phyloP scores from a whole-genome alignment of 306 rosid species.

The Geum urbanum region DNA sequence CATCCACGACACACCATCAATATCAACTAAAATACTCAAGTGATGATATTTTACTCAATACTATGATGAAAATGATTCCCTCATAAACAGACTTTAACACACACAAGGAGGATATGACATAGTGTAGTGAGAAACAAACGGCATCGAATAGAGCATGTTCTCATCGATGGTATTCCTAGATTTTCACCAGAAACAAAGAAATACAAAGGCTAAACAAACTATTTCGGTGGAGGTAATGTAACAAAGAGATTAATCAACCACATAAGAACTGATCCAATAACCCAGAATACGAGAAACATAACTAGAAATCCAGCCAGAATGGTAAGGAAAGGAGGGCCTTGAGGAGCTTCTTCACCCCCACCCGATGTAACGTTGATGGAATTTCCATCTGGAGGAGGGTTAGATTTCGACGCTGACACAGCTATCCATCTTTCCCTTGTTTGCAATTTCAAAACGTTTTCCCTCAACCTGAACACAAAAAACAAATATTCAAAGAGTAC shows the following conservation, averaged over 20 bases:
- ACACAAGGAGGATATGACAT: not conserved
- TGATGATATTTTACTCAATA: no score
- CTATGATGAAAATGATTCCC: no score
- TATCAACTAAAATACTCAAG: no score
- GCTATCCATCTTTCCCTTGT: constrained; percentile 24
- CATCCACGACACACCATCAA: no score
- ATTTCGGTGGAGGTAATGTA: constrained; percentile 34
- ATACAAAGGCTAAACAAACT: constrained; percentile 10
- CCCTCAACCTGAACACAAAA: constrained; percentile 37
- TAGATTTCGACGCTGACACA: constrained; percentile 46
- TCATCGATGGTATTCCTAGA: not conserved
- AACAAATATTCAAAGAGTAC: constrained; percentile 1
- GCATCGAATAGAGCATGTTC: not conserved
- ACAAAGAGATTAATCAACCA: constrained; percentile 50
- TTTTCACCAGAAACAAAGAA: no score
- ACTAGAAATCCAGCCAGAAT: constrained; percentile 62
- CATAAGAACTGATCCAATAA: constrained; percentile 36
- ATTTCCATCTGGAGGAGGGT: constrained; percentile 27
- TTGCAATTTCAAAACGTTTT: constrained; percentile 26
- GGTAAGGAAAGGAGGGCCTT: constrained; percentile 76
- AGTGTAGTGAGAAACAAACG: not conserved
- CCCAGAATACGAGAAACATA: constrained; percentile 41
- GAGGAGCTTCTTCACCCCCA: constrained; percentile 19
- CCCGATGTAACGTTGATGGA: constrained; percentile 26
- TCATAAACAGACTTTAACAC: no score